Evolutionary conservation across 2,329 filamentous ascomycete species (phyloP), one percentile per base, ranked within the genome.

Genomic region (Teratosphaeria viscida): DNA sequence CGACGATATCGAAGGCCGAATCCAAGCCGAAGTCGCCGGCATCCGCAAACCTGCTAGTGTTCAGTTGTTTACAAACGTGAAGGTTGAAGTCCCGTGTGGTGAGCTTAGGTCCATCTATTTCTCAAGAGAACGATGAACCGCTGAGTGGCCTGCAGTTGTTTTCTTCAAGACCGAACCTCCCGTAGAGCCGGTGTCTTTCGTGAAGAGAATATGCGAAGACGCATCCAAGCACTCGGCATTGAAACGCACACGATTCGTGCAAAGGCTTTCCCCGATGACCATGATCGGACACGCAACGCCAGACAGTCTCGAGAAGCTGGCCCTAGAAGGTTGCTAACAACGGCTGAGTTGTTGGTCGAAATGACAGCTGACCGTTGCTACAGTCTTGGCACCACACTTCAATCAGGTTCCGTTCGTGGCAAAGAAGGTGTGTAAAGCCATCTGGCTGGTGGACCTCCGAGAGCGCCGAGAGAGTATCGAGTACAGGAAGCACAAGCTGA

Each of bases 1-100:
- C 26, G 70, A 56, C 16, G 87, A 90, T 66, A 90, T 94, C 65
- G 89, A 91, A 69, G 79, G 83, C 5, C 82, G 85, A 32, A 89
- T 94, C 65, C 72, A 83, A 65, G 85, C 84, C 69, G 90, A 94
- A 73, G 73, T 94, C n/a, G 81, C 80, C 32, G 79, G 76, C 2
- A 81, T 91, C 66, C 84, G 82, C 61, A 78, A 76, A 64, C 77
- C 78, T 61, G 68, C 70, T 57, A 73, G 71, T 29, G 75, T 78
- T 60, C 77, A 77, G 59, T 72, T 80, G 16, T 84, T 84, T 67
- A 77, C 77, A 59, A 74, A 78, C 8, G 72, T 84, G 61, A 79
- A 76, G 64, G 65, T 85, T 53, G 79, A 84, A 35, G 79, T 82
- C 58, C 80, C 81, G 57, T 82, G 80, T 70, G 74, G 80, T 81